Base-by-base conservation (phyloP, 2,329 filamentous ascomycete species). In the Leptographium radiaticola region DNA sequence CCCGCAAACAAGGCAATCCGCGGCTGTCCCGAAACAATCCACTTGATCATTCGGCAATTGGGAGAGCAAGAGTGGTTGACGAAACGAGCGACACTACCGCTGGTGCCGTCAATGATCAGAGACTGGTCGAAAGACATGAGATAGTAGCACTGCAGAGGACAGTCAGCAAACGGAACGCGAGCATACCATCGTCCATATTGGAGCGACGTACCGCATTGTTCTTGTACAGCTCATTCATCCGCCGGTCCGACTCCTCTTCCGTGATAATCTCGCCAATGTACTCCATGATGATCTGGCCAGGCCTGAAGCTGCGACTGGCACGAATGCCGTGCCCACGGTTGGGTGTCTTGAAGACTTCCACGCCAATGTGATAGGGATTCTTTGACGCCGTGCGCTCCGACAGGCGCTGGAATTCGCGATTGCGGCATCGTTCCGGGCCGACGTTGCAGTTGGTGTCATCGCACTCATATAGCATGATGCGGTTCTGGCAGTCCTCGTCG, bases 241-340 rank as follows among this genome's bases (percentile, higher is more conserved):
- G 84, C 48, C 86, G 80, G 66, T 97, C 89, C 64, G 90, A 95
- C 67, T 98, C 93, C 34, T 84, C 83, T 64, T 95, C 89, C 0
- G 89, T 96, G 64, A 98, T 95, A 61, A 98, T 96, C 69, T 98
- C 93, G 43, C 93, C 93, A 0, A 90, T 91, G 65, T 98, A 98
- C 65, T 98, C 93, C 71, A 97, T 91, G 64, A 98, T 97, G 66
- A 98, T 95, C 70, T 97, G 89, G 63, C 91, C 83, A 1, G 90
- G 81, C 55, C 84, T 76, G 66, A 97, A 98, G 57, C 83, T 85
- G 48, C 93, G 83, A 69, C 91, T 95, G 65, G 87, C 88, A 57
- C 93, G 85, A 50, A 98, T 89, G 52, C 93, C 93, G 66, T 91
- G 90, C 33, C 93, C 93, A 55, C 90, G 83, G 68, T 95, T 87